Conservation (phyloP, 2,329 filamentous ascomycete species). For the Blastomyces emzantsi region DNA sequence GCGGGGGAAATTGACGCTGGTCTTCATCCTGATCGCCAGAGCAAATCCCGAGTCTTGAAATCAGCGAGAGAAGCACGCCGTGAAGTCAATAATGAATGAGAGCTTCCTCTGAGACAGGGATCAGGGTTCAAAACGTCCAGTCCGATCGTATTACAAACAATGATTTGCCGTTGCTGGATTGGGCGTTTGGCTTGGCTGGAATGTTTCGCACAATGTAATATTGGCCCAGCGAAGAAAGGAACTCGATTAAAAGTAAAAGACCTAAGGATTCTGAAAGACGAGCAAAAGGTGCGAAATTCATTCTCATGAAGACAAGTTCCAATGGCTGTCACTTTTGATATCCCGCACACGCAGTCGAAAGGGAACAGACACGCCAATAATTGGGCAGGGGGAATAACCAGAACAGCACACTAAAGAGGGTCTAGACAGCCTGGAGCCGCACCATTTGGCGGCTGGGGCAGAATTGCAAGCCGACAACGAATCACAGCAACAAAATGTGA, state of each 20-base stretch:
- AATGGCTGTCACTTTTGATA: neutral
- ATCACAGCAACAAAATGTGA: neutral
- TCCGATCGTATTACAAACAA: neutral
- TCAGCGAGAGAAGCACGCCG: too few relatives aligned
- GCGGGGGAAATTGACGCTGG: neutral
- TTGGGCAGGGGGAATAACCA: neutral
- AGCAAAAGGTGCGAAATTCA: neutral
- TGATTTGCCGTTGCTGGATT: neutral
- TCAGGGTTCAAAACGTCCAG: neutral
- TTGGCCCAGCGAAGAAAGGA: neutral
- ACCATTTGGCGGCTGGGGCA: neutral
- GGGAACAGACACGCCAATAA: neutral
- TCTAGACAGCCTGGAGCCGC: conserved; percentile 2
- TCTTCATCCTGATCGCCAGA: neutral
- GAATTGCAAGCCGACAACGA: neutral
- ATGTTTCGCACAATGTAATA: neutral
- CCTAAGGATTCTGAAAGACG: neutral
- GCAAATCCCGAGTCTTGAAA: neutral
- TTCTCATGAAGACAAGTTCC: neutral
- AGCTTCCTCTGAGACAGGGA: neutral
- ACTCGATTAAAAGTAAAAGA: neutral
- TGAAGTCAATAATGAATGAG: neutral
- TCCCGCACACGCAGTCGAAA: neutral
- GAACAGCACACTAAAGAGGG: conserved; percentile 2
- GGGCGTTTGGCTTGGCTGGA: neutral